A percentile compares a stretch with the other conserved stretches of the same genome.
Conservation (phyloP, 768 basidiomycete species). For the Russula abietina region DNA sequence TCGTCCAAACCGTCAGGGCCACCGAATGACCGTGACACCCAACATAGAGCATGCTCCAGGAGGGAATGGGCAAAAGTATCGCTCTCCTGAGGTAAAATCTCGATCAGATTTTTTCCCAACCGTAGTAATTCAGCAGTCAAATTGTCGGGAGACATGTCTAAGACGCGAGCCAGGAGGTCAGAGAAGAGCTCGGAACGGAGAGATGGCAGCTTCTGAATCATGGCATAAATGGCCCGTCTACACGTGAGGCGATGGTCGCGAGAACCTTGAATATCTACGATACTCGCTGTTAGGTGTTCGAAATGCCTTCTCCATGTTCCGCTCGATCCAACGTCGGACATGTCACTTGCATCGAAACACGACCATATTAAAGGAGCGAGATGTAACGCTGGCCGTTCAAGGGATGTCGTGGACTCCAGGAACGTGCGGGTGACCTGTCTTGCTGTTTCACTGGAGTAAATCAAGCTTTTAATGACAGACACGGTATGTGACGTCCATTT, state of each 20-base stretch:
- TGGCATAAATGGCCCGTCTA: conserved; percentile 5
- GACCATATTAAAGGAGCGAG: conserved; percentile 27
- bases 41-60: conserved; percentile 1
- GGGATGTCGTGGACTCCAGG: conserved; percentile 23
- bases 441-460: conserved; percentile 36
- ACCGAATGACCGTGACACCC: conserved; percentile 15
- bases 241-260: conserved; percentile 10
- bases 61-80: conserved; percentile 3
- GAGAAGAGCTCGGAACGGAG: conserved; percentile 14
- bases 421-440: conserved; percentile 21
- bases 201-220: conserved; percentile 9
- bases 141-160: conserved; percentile 6
- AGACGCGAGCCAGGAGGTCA: conserved; percentile 6
- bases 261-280: conserved; percentile 11
- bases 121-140: conserved; percentile 1
- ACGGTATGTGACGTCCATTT: conserved; percentile 42
- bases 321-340: neutral
- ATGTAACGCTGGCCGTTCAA: conserved; percentile 8
- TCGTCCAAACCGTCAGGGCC: conserved; percentile 2
- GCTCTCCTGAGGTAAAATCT: conserved; percentile 9
- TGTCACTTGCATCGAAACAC: conserved; percentile 18
- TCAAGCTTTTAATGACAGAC: conserved; percentile 38
- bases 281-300: conserved; percentile 19
- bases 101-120: conserved; percentile 3
- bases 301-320: conserved; percentile 24